These are phyloP conservation scores for Cutaneotrichosporon cavernicola DNA, from an alignment of 1,284 basidiomycete species.

Conservation along the genomic window DNA sequence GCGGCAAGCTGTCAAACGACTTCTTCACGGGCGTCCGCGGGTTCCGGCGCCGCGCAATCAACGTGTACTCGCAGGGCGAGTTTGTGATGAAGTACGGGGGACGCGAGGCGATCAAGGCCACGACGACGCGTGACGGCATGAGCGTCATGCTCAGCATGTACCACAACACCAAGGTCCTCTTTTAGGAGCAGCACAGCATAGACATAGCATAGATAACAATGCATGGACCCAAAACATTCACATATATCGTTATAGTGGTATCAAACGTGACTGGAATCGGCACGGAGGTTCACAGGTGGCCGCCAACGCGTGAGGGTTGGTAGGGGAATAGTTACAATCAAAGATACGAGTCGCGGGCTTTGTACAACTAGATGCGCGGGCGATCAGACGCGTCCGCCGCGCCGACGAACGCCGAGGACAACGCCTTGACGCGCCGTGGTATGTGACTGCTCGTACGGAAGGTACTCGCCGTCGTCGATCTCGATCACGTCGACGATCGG, in stretches of 20 bases:
- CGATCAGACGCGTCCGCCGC: conserved; percentile 13
- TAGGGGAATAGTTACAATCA: neutral
- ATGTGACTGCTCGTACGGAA: conserved; percentile 9
- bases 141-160: conserved; percentile 52
- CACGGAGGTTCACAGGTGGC: neutral
- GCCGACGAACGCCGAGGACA: conserved; percentile 32
- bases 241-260: conserved; percentile 1
- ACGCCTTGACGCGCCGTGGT: conserved; percentile 28
- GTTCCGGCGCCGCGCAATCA: conserved; percentile 42
- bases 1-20: conserved; percentile 16
- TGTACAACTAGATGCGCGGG: neutral
- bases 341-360: neutral
- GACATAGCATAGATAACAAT: conserved; percentile 11
- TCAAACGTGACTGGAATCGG: neutral
- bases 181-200: conserved; percentile 29
- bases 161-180: conserved; percentile 52
- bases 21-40: conserved; percentile 43
- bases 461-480: conserved; percentile 13
- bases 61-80: conserved; percentile 48
- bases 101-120: conserved; percentile 32
- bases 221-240: conserved; percentile 8
- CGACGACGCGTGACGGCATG: conserved; percentile 43
- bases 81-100: conserved; percentile 47
- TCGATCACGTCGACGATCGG: conserved; percentile 24
- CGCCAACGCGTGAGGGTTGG: neutral